Evolutionary conservation across 129 eudicot genomes (phyloP), one percentile per base, ranked within the genome.

Genomic region (Saussurea involucrata): DNA sequence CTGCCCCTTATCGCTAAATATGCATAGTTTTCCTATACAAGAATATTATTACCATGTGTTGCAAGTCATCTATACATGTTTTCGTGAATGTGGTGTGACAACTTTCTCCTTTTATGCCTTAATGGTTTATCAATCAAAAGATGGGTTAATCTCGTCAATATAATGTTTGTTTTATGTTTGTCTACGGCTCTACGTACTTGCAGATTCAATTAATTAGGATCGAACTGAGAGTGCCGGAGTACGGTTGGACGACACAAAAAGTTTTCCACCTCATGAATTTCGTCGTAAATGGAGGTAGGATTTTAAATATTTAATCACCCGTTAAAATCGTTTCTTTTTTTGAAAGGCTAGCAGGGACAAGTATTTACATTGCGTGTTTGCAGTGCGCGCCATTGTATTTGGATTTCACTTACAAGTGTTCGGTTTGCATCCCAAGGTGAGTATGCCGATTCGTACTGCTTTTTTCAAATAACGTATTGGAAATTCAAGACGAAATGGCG

Each of bases 201-300:
- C 89, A 87, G 92, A 79, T 84, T 55, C 92, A 87, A 76, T 36
- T 87, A 61, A 76, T 84, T 44, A 87, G 88, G 74, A 87, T 87
- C 28, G 84, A 87, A 71, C 68, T 81, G 8, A 87, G 92, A 78
- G 88, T 87, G 64, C 92, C 88, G 9, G 85, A 87, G 70, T 87
- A 82, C 66, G 92, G 92, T 33, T 87, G 92, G 92, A 87, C 92
- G 79, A 87, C 61, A n/a, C 61, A 53, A 53, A 53, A 53, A 72
- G 86, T 87, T 81, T 87, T 87, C 91, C 91, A 81, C 63, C 84
- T 87, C 55, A 84, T 87, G 88, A 87, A 87, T 76, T 84, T 87
- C 42, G 53, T 87, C 66, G 88, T 87, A 20, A 84, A 84, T 82
- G 92, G 92, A 84, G 92, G 92, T 87, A 76, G 36, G 24, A 17